Evolutionary conservation across 2,329 filamentous ascomycete species (phyloP), one percentile per base, ranked within the genome.

Genomic region (Cladophialophora chaetospira): DNA sequence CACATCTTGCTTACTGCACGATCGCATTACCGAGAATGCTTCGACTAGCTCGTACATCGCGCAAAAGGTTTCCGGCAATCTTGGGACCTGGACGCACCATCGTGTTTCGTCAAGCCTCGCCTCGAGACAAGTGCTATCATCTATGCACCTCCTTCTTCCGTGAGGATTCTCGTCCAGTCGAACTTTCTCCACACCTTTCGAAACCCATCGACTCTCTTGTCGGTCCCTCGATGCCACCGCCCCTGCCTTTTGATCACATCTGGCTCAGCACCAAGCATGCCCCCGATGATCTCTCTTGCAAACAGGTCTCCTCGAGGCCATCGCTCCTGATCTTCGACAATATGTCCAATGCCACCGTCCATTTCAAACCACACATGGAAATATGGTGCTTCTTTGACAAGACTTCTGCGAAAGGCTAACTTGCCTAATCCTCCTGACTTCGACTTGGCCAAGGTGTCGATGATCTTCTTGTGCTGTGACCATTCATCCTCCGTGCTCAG

Each of bases 361-460:
- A 99, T 77, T 50, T 85, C 84, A 70, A 97, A 97, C 92, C 93
- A 99, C 17, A 87, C 93, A 71, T 99, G 94, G 68, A 99, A 99
- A 72, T 99, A 99, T 0, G 95, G 93, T 89, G 95, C 93, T 77
- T 99, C 93, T 75, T 95, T 96, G 10, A 89, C 90, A 59, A 99
- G 79, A 17, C 83, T 88, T 55, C 86, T 82, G 1, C 93, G 82
- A 71, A 99, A 99, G 1, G 94, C 92, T 51, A 82, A 73, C 68
- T 88, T 88, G 0, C 93, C 94, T 60, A 91, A 72, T 4, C 60
- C 59, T 0, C 88, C 89, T 60, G 80, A 70, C 58, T 75, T 77
- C 11, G 78, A 82, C 62, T 77, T 77, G 28, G 72, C 71, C 6
- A 83, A 73, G 0, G 94, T 99, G 72, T 97, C 92, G 61, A 99